phyloP scores from a whole-genome alignment of 805 yeast species.

The Saturnispora gosingensis region DNA sequence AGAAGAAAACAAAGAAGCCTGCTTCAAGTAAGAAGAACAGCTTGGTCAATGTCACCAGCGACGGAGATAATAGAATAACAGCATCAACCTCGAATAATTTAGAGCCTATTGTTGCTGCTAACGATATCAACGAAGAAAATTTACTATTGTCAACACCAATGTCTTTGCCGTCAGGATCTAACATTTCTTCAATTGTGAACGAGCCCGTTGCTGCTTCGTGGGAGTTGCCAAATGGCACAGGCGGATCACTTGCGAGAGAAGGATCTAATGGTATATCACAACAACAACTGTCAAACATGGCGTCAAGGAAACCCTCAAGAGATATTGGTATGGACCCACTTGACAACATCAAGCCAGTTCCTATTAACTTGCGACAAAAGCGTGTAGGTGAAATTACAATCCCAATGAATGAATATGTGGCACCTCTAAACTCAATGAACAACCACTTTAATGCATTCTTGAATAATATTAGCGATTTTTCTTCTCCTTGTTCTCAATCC shows the following conservation, averaged over 20 bases:
- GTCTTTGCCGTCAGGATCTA: neutral
- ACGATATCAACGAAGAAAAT: neutral
- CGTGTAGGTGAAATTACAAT: conserved; percentile 27
- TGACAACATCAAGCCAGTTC: conserved; percentile 5
- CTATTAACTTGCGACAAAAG: conserved; percentile 18
- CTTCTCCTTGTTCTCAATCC: conserved; percentile 9
- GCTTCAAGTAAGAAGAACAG: conserved; percentile 10
- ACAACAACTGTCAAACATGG: conserved; percentile 7
- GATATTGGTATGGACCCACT: conserved; percentile 27
- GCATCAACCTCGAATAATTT: neutral
- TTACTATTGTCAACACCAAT: neutral
- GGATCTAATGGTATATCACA: conserved; percentile 19
- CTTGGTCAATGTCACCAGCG: neutral
- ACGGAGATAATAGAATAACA: neutral
- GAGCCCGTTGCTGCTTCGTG: neutral
- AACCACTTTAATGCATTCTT: conserved; percentile 24
- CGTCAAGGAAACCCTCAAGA: conserved; percentile 16
- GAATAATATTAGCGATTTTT: conserved; percentile 14
- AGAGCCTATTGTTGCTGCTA: neutral
- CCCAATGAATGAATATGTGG: conserved; percentile 30
- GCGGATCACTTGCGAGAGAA: conserved; percentile 12
- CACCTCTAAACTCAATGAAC: conserved; percentile 30
- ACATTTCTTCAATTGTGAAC: neutral
- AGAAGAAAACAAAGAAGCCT: conserved; percentile 17
- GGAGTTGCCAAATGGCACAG: neutral